Base-by-base conservation (phyloP, 2,329 filamentous ascomycete genomes). In the Trichophyton equinum region DNA sequence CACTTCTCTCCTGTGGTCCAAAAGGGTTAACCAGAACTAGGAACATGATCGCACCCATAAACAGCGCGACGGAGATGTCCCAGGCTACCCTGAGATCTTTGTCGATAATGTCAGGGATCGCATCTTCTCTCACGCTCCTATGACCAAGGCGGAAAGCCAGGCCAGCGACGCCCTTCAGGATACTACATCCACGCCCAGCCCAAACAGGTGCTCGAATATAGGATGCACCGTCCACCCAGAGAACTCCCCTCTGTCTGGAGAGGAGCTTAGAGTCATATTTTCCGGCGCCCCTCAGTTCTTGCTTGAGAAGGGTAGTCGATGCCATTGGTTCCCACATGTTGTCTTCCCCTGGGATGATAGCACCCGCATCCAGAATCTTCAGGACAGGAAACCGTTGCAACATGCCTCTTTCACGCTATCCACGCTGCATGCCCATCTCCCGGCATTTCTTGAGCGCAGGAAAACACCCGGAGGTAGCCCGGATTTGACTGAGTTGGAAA, bases 211-310 rank as follows among this genome's bases (percentile, higher is more conserved):
- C 7, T 55, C 38, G 3, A 57, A 59, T 55, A 22, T 56, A 33
- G 36, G 58, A 15, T 40, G 47, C 36, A 22, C 46, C 13, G 27
- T 59, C 18, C 61, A 62, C 55, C 62, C 56, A 8, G 51, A 59
- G 15, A n/a, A 62, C 15, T 9, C 51, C 2, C 42, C 63, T 18
- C 57, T 65, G 33, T 62, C 64, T 7, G 64, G 70, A 47, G 67
- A 71, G 38, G 75, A 77, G n/a, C 64, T 76, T 47, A 73, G 74
- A 60, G 66, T 68, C 20, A 66, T 77, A 7, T 72, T 77, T 49
- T 76, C 73, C 1, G 75, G 75, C 1, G 74, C 75, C 0, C 75
- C 75, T 4, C 75, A 76, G 62, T 77, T 77, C 62, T 66, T 76
- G 27, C 69, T 77, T n/a, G 75, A 77, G 62, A 74, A 71, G 55